Evolutionary conservation across 305 asterid species (phyloP).

Genomic region (Ilex paraguariensis): DNA sequence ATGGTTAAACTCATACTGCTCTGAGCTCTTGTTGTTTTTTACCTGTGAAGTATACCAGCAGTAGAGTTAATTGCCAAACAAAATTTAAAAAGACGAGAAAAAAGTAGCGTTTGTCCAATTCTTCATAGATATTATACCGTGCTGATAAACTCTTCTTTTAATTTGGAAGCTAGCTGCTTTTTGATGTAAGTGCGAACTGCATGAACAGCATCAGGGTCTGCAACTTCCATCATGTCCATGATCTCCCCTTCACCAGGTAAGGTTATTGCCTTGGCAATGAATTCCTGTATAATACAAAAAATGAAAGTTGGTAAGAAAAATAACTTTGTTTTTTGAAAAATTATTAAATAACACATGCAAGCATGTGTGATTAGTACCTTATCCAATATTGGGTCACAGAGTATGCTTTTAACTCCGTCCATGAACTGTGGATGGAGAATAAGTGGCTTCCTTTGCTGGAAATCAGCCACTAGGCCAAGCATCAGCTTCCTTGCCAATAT

Average conservation of each 20-base stretch:
- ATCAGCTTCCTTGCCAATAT: constrained; percentile 83
- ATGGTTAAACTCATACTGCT: constrained; percentile 63
- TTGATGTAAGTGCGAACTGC: constrained; percentile 74
- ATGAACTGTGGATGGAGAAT: constrained; percentile 69
- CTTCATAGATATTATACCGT: constrained; percentile 36
- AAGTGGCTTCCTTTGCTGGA: constrained; percentile 71
- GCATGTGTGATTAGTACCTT: constrained; percentile 40
- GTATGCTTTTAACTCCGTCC: constrained; percentile 72
- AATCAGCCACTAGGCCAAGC: constrained; percentile 80
- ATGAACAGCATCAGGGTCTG: constrained; percentile 99
- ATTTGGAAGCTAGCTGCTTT: constrained; percentile 78
- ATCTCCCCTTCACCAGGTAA: constrained; percentile 92
- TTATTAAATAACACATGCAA: not conserved
- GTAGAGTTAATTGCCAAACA: not conserved
- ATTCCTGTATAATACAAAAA: constrained; percentile 51
- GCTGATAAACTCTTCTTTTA: constrained; percentile 53
- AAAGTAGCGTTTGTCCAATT: not conserved
- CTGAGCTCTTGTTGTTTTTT: constrained; percentile 61
- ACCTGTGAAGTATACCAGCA: constrained; percentile 35
- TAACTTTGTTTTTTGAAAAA: too few species aligned
- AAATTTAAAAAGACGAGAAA: not conserved
- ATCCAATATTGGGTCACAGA: constrained; percentile 64
- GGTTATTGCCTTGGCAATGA: constrained; percentile 88
- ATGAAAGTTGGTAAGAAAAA: not conserved
- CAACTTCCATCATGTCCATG: constrained; percentile 95